phyloP scores from a whole-genome alignment of 176 grass and related monocot genomes.

The Carex kokanica region DNA sequence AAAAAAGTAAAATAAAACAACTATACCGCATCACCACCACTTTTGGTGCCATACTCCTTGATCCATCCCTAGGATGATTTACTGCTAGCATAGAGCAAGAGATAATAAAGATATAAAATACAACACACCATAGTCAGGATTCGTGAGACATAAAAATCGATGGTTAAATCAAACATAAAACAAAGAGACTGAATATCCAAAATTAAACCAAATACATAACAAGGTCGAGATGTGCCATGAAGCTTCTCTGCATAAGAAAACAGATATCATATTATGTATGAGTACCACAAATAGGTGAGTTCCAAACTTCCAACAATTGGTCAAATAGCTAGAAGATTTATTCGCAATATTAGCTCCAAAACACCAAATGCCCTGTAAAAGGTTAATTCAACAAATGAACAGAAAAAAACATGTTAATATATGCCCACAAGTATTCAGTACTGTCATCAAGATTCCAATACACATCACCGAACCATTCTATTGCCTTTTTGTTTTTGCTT shows the following conservation, averaged over 20 bases:
- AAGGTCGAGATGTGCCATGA: neutral
- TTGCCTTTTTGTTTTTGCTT: neutral
- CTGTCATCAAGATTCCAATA: constrained; percentile 10
- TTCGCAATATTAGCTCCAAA: constrained; percentile 30
- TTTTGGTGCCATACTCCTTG: constrained; percentile 22
- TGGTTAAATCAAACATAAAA: constrained; percentile 24
- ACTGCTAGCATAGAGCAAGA: constrained; percentile 26
- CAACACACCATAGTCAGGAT: constrained; percentile 17
- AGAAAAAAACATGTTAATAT: constrained; percentile 21
- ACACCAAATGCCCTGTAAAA: constrained; percentile 25
- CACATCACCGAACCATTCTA: neutral
- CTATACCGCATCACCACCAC: constrained; percentile 25
- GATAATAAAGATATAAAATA: constrained; percentile 16
- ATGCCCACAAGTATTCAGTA: neutral
- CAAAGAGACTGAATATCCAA: constrained; percentile 17
- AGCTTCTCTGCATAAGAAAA: constrained; percentile 28
- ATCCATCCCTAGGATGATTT: neutral
- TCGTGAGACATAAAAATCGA: constrained; percentile 15
- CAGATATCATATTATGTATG: constrained; percentile 12
- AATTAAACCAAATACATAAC: constrained; percentile 9
- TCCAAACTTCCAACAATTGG: constrained; percentile 19
- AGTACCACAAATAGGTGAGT: constrained; percentile 25
- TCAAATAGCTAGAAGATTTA: constrained; percentile 25
- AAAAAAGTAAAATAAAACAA: constrained; percentile 5
- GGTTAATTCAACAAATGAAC: constrained; percentile 27